Evolutionary conservation across 2,329 filamentous ascomycete species (phyloP).

Genomic region (Fusarium cicatricum): DNA sequence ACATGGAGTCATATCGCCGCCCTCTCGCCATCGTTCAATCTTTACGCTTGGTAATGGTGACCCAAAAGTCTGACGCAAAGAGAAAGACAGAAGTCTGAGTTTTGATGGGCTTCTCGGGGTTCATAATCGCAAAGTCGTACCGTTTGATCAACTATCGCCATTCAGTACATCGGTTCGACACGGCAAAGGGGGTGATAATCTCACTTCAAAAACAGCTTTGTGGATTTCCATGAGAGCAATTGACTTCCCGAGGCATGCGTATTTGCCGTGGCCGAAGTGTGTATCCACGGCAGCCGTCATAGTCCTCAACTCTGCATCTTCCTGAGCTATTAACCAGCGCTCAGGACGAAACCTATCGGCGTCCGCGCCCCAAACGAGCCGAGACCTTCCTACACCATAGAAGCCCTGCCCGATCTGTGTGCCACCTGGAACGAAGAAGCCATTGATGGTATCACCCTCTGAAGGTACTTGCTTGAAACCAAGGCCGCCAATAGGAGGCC

Average conservation of each 20-base stretch:
- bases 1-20: no score
- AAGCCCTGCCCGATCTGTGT: constrained; percentile 63
- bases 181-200: not conserved
- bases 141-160: constrained; percentile 42
- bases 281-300: constrained; percentile 53
- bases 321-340: constrained; percentile 57
- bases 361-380: constrained; percentile 58
- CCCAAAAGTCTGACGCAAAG: constrained; percentile 49
- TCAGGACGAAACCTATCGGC: constrained; percentile 62
- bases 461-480: constrained; percentile 63
- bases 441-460: constrained; percentile 61
- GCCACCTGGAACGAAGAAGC: constrained; percentile 59
- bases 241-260: constrained; percentile 55
- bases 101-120: constrained; percentile 47
- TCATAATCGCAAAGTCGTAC: constrained; percentile 47
- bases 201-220: constrained; percentile 58
- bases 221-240: constrained; percentile 59
- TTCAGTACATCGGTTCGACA: not conserved
- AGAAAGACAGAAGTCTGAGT: constrained; percentile 47
- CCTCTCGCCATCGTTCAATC: not conserved
- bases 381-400: constrained; percentile 61
- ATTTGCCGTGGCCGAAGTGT: constrained; percentile 57
- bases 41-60: constrained; percentile 40
- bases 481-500: constrained; percentile 61
- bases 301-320: constrained; percentile 41